Evolutionary conservation across 1,284 basidiomycete genomes (phyloP), one percentile per base, ranked within the genome.

Genomic region (Cystobasidium sp.): DNA sequence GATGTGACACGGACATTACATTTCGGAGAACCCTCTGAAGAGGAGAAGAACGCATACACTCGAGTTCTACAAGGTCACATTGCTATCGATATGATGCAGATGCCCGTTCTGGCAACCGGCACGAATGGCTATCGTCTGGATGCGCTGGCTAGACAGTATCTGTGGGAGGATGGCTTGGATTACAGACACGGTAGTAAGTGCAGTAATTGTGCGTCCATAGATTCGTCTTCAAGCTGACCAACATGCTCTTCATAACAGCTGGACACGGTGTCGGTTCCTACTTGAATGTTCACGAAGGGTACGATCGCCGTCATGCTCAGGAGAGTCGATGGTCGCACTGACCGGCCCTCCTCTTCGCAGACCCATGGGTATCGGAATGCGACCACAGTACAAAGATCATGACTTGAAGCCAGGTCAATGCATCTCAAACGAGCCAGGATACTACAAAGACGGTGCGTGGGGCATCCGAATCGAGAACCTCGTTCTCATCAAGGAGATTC

Each of bases 51-150:
- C 0, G 90, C 93, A 0, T 97, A 94, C 80, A 98, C 96, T 0
- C 87, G 94, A 18, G 97, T 99, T 0, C 84, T 99, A 61, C 95
- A 99, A 84, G 96, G 96, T 0, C 93, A 98, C 81, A 97, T 99
- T 76, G 88, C 91, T 1, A 90, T 97, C 62, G 96, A 97, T 82
- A 22, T 44, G 52, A 55, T 73, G 52, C 70, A 73, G 24, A 87
- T 87, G 0, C 88, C 89, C 10, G 82, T 97, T 7, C 94, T 97
- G 83, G 96, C 96, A 0, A 86, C 85, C 64, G 93, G 93, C 20
- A 97, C 94, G 0, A 93, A 93, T 37, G 94, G 92, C 65, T 77
- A 61, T 75, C 77, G 53, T 76, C 91, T 94, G 76, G 95, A 98
- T 83, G 86, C 91, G 0, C 90, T 91, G 79, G 95, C 95, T 18